Evolutionary conservation across 805 yeast genomes (phyloP).

Genomic region (Ogataea nitratoaversa): DNA sequence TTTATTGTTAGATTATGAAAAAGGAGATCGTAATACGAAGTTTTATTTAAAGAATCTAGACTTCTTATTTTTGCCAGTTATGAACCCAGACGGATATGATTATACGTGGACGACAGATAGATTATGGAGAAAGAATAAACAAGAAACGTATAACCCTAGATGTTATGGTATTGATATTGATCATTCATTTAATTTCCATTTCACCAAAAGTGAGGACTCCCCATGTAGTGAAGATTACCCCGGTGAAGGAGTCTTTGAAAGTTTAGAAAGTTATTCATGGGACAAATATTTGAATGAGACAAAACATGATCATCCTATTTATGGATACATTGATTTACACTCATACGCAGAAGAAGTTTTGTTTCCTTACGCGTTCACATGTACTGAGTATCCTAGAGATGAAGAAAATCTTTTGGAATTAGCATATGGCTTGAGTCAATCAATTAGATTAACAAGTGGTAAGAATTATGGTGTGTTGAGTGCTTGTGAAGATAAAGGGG

Average conservation of each 20-base stretch:
- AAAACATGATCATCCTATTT: constrained; percentile 51
- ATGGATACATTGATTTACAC: constrained; percentile 79
- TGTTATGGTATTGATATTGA: constrained; percentile 87
- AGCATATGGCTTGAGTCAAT: constrained; percentile 75
- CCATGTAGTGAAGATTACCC: constrained; percentile 84
- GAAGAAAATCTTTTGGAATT: constrained; percentile 75
- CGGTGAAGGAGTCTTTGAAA: constrained; percentile 71
- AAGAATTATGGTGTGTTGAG: constrained; percentile 64
- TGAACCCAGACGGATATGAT: constrained; percentile 88
- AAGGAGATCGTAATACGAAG: constrained; percentile 35
- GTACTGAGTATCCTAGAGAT: constrained; percentile 70
- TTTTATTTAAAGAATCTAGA: constrained; percentile 55
- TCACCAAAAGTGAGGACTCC: constrained; percentile 54
- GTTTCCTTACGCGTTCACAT: constrained; percentile 79
- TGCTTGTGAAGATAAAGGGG: constrained; percentile 76
- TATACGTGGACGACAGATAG: constrained; percentile 79
- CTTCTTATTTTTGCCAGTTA: constrained; percentile 74
- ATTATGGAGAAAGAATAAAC: constrained; percentile 87
- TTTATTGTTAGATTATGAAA: constrained; percentile 45
- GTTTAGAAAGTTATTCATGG: constrained; percentile 52
- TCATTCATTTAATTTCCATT: constrained; percentile 74
- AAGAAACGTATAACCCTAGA: constrained; percentile 57
- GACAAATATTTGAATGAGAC: constrained; percentile 45
- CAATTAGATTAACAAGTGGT: constrained; percentile 62
- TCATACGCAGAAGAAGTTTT: constrained; percentile 81